Percentiles rank a stretch among this genome's conserved stretches.
These are phyloP conservation scores for Penicillium arizonense DNA, from an alignment of 495 filamentous ascomycete species.

Conservation along the genomic window DNA sequence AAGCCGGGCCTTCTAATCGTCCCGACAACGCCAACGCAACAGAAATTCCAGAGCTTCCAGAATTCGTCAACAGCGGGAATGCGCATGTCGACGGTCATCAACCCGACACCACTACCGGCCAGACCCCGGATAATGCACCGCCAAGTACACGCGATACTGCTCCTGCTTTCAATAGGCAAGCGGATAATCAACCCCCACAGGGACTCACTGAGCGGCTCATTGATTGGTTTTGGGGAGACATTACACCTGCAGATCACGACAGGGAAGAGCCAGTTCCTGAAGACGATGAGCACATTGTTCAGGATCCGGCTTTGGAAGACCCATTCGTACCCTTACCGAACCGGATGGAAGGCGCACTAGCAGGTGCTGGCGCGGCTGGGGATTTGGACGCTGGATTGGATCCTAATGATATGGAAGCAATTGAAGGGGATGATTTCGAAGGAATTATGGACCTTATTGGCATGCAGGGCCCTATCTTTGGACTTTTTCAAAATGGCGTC, in stretches of 20 bases:
- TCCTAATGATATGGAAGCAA: slow-evolving; percentile 55
- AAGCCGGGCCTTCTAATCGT: slow-evolving; percentile 7
- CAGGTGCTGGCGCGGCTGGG: slow-evolving; percentile 22
- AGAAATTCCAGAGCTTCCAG: neutral
- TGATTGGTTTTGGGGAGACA: slow-evolving; percentile 67
- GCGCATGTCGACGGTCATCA: neutral
- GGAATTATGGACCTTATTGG: slow-evolving; percentile 94
- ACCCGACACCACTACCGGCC: neutral
- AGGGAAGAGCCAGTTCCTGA: slow-evolving; percentile 28
- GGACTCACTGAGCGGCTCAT: slow-evolving; percentile 20
- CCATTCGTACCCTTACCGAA: slow-evolving; percentile 59
- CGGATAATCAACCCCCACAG: slow-evolving; percentile 12
- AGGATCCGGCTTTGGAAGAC: slow-evolving; percentile 58
- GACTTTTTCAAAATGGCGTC: slow-evolving; percentile 88
- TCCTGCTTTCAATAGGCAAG: neutral
- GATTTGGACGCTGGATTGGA: slow-evolving; percentile 52
- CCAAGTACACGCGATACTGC: neutral
- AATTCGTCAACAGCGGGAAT: neutral
- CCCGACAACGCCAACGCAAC: neutral
- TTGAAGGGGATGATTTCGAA: slow-evolving; percentile 94
- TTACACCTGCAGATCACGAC: slow-evolving; percentile 32
- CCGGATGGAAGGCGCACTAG: slow-evolving; percentile 11
- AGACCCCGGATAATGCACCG: neutral
- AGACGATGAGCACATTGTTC: slow-evolving; percentile 59
- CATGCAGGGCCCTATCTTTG: slow-evolving; percentile 89